A percentile compares a stretch with the other conserved stretches of the same genome.
Conservation (phyloP, 2,329 filamentous ascomycete genomes). For the Microcera coccophila region DNA sequence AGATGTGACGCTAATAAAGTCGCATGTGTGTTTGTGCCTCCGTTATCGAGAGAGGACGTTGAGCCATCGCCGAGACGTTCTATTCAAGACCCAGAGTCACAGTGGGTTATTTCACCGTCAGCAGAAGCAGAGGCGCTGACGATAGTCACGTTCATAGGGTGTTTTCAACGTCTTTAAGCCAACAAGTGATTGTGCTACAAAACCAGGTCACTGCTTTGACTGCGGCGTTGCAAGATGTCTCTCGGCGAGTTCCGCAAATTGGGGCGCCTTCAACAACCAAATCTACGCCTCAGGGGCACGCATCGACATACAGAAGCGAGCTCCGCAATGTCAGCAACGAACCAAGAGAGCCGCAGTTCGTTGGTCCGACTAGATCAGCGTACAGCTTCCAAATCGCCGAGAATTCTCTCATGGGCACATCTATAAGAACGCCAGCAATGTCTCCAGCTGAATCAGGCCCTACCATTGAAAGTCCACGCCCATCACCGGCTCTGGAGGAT, state of each 20-base stretch:
- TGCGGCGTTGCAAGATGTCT: too few species aligned
- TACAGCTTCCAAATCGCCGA: constrained; percentile 36
- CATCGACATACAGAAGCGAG: too few species aligned
- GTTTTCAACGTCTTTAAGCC: constrained; percentile 25
- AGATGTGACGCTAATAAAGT: constrained; percentile 28
- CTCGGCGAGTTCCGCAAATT: too few species aligned
- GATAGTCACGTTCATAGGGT: constrained; percentile 1
- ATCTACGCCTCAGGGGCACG: too few species aligned
- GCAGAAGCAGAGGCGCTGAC: constrained; percentile 21
- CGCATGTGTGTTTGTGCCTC: too few species aligned
- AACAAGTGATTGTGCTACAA: constrained; percentile 28
- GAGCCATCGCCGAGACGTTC: too few species aligned
- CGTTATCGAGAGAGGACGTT: too few species aligned
- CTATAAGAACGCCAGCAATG: too few species aligned
- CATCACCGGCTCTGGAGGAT: constrained; percentile 15
- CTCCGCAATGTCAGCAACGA: constrained; percentile 13
- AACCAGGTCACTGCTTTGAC: constrained; percentile 30
- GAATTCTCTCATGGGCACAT: constrained; percentile 35
- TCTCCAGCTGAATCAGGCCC: too few species aligned
- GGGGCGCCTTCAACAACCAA: too few species aligned
- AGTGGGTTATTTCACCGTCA: constrained; percentile 18
- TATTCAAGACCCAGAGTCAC: constrained; percentile 26
- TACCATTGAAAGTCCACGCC: constrained; percentile 25
- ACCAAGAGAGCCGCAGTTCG: constrained; percentile 34
- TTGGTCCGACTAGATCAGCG: constrained; percentile 34